Evolutionary conservation across 176 grass and related monocot species (phyloP).

Genomic region (Ensete ventricosum): DNA sequence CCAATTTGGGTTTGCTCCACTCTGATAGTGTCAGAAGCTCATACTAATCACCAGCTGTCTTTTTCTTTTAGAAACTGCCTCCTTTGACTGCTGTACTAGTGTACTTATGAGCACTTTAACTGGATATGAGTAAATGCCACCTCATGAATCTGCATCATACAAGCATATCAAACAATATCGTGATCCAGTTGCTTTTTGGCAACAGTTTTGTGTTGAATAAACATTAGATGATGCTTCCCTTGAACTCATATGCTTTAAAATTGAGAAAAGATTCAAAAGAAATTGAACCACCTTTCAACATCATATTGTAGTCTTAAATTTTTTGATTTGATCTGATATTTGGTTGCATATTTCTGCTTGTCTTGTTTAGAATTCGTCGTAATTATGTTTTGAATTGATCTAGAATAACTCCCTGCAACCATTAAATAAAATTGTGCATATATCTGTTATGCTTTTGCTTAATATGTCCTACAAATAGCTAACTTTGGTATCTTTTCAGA

Average conservation of each 20-base stretch:
- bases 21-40: too few relatives aligned
- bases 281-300: neutral
- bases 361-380: neutral
- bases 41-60: too few relatives aligned
- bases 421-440: neutral
- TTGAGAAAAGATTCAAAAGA: neutral
- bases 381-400: neutral
- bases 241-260: neutral
- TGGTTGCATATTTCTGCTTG: neutral
- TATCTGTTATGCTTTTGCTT: neutral
- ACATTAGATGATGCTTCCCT: neutral
- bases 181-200: neutral
- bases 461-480: neutral
- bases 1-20: too few relatives aligned
- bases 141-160: neutral
- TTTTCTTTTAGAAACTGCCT: too few relatives aligned
- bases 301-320: neutral
- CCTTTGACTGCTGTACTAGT: neutral
- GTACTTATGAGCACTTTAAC: neutral
- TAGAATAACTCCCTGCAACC: neutral
- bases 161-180: neutral
- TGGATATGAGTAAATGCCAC: neutral
- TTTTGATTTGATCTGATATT: neutral
- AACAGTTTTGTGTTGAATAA: neutral
- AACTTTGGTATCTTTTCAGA: conserved; percentile 32